Base-by-base conservation (phyloP, 768 basidiomycete genomes). In the Amanita muscaria region DNA sequence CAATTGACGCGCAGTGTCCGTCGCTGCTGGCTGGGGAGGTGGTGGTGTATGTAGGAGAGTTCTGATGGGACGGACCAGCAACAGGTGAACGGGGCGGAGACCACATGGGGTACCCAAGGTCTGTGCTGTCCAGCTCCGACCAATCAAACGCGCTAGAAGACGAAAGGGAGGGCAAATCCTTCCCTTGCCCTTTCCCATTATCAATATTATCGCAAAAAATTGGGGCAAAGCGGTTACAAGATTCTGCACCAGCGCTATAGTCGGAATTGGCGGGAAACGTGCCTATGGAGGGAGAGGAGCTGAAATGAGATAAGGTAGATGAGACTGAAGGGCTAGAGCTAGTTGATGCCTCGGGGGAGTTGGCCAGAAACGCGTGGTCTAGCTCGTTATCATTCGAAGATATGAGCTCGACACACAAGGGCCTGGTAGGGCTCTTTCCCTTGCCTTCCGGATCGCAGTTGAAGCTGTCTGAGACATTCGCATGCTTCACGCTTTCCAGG, bases 141-240 rank as follows among this genome's bases (percentile, higher is more conserved):
- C 75, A 66, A 40, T 75, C 67, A 54, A 88, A 79, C 24, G 70
- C 64, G 47, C 85, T 66, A 49, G 83, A 81, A 48, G 84, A 81
- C 49, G 85, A 69, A 57, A 68, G 67, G 47, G 83, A 79, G 36
- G 80, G 74, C 47, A 56, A 68, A 64, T 68, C 79, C 62, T 74
- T 83, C 53, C 71, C 77, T 64, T 82, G 87, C 22, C 72, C 74
- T 56, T 75, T 74, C 46, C 62, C 55, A 6, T n/a, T 50, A 54
- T 41, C 44, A 48, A 33, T 44, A 25, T 12, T 51, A 50, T 39
- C 31, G 32, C 25, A 47, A 33, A 21, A 49, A 27, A 53, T 34
- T 21, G 53, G 50, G 30, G 47, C 48, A 38, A 49, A 52, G 23
- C 15, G 16, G 27, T 46, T 11, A 21, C 9, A 22, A 12, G 19